Evolutionary conservation across 371 early-diverging fungal genomes (phyloP), one percentile per base, ranked within the genome.

Genomic region (Zopfochytrium polystomum): DNA sequence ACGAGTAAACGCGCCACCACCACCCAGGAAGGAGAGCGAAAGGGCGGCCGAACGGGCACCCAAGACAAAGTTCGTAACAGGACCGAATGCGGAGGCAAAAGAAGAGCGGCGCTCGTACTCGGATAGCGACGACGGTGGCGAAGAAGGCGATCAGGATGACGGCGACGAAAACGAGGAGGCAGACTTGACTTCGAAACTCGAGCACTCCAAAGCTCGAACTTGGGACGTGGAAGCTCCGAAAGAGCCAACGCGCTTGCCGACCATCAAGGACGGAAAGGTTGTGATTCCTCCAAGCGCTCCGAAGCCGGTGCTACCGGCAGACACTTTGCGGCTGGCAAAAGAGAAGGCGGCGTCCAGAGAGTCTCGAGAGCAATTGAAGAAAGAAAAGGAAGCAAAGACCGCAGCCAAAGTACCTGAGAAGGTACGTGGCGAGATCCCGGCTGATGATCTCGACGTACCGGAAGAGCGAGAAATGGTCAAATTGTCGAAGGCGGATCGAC

Each of bases 171-270:
- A 44, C 35, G 33, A 66, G 29, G n/a, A 42, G 42, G 42, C n/a
- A 68, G 68, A 18, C 66, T 64, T 20, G 75, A 71, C 23, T 44
- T 34, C 1, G 72, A 65, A 29, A 63, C 67, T 0, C 48, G 58
- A 7, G 23, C 45, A 9, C 7, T 29, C 9, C 11, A 38, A 38
- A 2, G 22, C n/a, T 18, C 25, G 26, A 30, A 20, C 43, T 13
- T 29, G 45, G 15, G 50, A 27, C n/a, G 22, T n/a, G 15, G n/a
- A 31, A 11, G 58, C n/a, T 48, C 30, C 49, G n/a, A 34, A 18
- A 11, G 35, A 42, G 42, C 42, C 42, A 42, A 42, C 11, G n/a
- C 42, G n/a, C 11, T 51, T 13, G 27, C 11, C 15, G 60, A 60
- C 31, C 52, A 52, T 42, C 11, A 38, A 9, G 34, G 6, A n/a